These are phyloP conservation scores for Umbelopsis ramanniana DNA, from an alignment of 192 early-diverging fungal species.

Conservation along the genomic window DNA sequence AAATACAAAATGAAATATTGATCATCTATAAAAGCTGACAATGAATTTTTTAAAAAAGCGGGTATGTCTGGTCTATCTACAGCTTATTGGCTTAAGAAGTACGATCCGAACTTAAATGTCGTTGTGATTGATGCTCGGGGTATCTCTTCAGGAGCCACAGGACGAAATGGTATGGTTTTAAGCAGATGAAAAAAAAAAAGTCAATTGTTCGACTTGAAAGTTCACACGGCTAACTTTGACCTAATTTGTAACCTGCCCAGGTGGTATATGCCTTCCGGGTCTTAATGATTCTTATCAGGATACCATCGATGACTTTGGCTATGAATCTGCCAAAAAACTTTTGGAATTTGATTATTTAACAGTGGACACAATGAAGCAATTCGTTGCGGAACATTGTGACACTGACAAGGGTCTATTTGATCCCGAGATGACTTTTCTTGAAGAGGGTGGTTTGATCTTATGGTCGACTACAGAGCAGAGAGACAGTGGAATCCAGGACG, in stretches of 20 bases:
- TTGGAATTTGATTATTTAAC: conserved; percentile 30
- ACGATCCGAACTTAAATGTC: conserved; percentile 35
- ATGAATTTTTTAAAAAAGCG: conserved; percentile 3
- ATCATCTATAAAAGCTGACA: background rate
- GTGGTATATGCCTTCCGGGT: conserved; percentile 32
- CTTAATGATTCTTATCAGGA: conserved; percentile 31
- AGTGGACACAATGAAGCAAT: conserved; percentile 15
- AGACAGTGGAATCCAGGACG: conserved; percentile 6
- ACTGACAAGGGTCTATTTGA: conserved; percentile 29
- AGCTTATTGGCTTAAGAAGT: conserved; percentile 44
- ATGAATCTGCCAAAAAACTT: conserved; percentile 13
- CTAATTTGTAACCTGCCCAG: conserved; percentile 8
- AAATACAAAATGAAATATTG: background rate
- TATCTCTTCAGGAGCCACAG: conserved; percentile 58
- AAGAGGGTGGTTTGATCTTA: conserved; percentile 21
- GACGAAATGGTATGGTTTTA: conserved; percentile 51
- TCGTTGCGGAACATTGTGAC: conserved; percentile 28
- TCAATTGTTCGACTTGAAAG: background rate
- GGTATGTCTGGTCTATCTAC: conserved; percentile 49
- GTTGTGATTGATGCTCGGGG: conserved; percentile 52
- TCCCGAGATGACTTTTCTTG: conserved; percentile 29
- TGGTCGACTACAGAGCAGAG: conserved; percentile 22
- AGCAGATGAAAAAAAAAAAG: background rate
- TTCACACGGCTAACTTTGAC: background rate
- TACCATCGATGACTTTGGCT: conserved; percentile 18